phyloP scores from a whole-genome alignment of 225 moss, liverwort and hornwort species.

The Polytrichum formosum region DNA sequence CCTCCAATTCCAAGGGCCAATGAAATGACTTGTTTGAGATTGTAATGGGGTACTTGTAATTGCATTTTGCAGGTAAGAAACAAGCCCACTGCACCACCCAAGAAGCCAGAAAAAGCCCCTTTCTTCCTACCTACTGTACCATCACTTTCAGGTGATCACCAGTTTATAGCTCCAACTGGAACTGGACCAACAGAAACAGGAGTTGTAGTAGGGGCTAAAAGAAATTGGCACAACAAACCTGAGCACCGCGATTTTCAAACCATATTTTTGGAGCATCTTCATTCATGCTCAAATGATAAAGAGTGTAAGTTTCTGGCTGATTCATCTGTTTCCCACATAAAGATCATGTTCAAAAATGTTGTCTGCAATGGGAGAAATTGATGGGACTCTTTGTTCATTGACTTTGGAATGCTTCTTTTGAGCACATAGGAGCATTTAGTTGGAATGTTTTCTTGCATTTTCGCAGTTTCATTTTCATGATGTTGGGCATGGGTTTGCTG shows the following conservation, averaged over 20 bases:
- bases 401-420: no score
- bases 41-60: no score
- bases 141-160: conserved; percentile 68
- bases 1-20: no score
- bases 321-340: not conserved
- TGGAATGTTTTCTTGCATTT: no score
- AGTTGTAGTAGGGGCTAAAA: conserved; percentile 22
- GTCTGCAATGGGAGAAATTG: no score
- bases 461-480: no score
- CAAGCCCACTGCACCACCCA: conserved; percentile 89
- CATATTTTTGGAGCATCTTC: conserved; percentile 53
- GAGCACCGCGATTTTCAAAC: conserved; percentile 56
- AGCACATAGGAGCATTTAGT: no score
- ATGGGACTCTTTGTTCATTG: no score
- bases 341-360: no score
- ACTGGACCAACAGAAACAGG: conserved; percentile 16
- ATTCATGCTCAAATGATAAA: conserved; percentile 51
- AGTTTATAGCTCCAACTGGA: conserved; percentile 42
- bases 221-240: conserved; percentile 32
- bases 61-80: conserved; percentile 59
- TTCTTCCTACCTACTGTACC: conserved; percentile 86
- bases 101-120: conserved; percentile 89
- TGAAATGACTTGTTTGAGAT: no score
- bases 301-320: conserved; percentile 41
- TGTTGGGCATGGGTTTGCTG: no score